Evolutionary conservation across 1,284 basidiomycete genomes (phyloP).

Genomic region (Athelia psychrophila): DNA sequence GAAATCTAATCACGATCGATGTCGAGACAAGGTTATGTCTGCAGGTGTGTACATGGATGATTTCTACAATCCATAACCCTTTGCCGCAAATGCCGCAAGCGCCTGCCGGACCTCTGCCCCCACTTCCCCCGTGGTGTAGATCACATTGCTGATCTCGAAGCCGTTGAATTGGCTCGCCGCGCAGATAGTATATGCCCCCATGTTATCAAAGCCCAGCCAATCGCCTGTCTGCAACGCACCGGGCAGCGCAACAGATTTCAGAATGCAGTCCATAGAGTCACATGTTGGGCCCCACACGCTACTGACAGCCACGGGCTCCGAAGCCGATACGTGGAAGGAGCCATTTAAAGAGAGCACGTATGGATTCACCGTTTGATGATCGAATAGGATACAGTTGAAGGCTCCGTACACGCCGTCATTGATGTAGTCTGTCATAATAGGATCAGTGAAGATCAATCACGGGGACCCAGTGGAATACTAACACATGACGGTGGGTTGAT

Average conservation of each 20-base stretch:
- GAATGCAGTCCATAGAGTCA: slow-evolving; percentile 88
- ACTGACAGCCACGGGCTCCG: slow-evolving; percentile 33
- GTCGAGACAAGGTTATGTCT: slow-evolving; percentile 6
- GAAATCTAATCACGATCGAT: background rate
- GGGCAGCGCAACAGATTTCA: slow-evolving; percentile 60
- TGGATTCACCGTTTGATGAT: slow-evolving; percentile 86
- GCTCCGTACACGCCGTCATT: slow-evolving; percentile 98
- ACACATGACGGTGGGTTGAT: slow-evolving; percentile 78
- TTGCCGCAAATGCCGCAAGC: slow-evolving; percentile 28
- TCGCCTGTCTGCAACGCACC: slow-evolving; percentile 75
- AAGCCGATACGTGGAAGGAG: slow-evolving; percentile 38
- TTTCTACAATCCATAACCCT: background rate
- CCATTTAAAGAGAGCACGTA: slow-evolving; percentile 63
- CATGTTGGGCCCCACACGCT: slow-evolving; percentile 75
- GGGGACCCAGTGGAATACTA: slow-evolving; percentile 33
- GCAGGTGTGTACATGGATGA: background rate
- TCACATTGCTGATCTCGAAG: slow-evolving; percentile 63
- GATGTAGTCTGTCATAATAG: slow-evolving; percentile 76
- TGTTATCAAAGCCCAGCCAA: slow-evolving; percentile 89
- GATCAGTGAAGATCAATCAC: slow-evolving; percentile 2
- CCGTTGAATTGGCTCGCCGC: slow-evolving; percentile 91
- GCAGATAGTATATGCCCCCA: slow-evolving; percentile 94
- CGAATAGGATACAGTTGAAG: slow-evolving; percentile 96
- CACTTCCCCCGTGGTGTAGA: slow-evolving; percentile 55
- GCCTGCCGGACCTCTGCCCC: slow-evolving; percentile 35